phyloP scores from a whole-genome alignment of 306 rosid species.

The Adenanthera pavonina region DNA sequence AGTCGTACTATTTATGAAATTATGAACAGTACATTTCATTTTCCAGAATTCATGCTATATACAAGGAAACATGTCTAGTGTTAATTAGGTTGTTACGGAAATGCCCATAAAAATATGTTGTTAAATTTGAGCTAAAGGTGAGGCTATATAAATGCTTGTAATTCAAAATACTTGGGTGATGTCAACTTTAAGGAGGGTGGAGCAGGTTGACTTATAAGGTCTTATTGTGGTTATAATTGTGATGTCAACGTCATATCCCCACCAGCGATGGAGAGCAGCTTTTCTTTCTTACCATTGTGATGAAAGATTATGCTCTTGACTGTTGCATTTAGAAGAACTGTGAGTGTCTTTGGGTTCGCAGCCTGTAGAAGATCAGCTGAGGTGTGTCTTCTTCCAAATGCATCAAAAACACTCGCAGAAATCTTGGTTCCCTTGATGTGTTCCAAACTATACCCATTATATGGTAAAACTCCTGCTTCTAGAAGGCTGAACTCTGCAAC shows the following conservation, averaged over 20 bases:
- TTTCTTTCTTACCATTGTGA: constrained; percentile 49
- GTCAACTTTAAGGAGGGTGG: neutral
- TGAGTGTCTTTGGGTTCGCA: constrained; percentile 56
- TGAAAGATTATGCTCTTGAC: constrained; percentile 65
- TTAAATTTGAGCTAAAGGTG: neutral
- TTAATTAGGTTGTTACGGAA: neutral
- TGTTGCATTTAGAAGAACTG: constrained; percentile 73
- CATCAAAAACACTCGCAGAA: constrained; percentile 73
- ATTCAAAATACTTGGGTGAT: neutral
- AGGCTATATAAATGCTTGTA: too few relatives aligned
- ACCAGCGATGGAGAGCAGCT: neutral
- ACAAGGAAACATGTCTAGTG: neutral
- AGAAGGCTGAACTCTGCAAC: constrained; percentile 76
- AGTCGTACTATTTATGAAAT: too few relatives aligned
- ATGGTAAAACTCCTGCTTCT: constrained; percentile 75
- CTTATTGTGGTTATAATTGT: neutral
- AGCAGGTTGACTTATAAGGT: neutral
- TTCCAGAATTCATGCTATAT: too few relatives aligned
- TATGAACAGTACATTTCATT: too few relatives aligned
- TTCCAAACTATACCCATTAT: constrained; percentile 72
- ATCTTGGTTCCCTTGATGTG: constrained; percentile 76
- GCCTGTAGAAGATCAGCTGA: constrained; percentile 72
- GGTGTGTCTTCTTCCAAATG: constrained; percentile 62
- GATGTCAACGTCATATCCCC: neutral
- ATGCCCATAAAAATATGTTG: neutral